Evolutionary conservation across 352 stramenopile genomes (phyloP).

Genomic region (Pseudoperonospora humuli): DNA sequence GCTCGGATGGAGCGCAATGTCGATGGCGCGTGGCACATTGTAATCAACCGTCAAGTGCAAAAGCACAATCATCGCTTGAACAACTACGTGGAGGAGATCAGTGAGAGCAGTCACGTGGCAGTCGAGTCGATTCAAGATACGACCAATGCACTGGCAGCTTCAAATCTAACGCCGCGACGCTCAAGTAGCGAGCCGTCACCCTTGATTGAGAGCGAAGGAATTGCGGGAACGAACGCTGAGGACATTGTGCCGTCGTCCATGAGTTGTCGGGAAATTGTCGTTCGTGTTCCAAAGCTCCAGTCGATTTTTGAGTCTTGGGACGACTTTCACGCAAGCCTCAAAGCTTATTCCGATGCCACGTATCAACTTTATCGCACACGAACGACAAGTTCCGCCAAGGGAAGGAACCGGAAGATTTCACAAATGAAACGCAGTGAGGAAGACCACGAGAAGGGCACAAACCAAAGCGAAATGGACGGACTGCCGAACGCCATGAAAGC

Average conservation of each 20-base stretch:
- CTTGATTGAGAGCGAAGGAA: conserved; percentile 10
- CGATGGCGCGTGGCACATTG: conserved; percentile 50
- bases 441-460: conserved; percentile 32
- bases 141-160: background rate
- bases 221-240: conserved; percentile 4
- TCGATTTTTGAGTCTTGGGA: conserved; percentile 58
- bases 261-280: conserved; percentile 35
- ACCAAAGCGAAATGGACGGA: conserved; percentile 8
- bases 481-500: conserved; percentile 5
- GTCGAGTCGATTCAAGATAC: conserved; percentile 2
- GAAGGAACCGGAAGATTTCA: conserved; percentile 63
- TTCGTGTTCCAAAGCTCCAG: conserved; percentile 51
- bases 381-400: conserved; percentile 62
- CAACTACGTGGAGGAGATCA: conserved; percentile 15
- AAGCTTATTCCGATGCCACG: conserved; percentile 54
- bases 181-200: conserved; percentile 4
- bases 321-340: conserved; percentile 49
- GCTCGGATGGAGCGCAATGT: conserved; percentile 58
- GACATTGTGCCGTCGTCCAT: background rate
- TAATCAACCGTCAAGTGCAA: conserved; percentile 59
- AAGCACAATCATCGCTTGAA: conserved; percentile 51
- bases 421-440: conserved; percentile 32
- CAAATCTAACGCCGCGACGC: background rate
- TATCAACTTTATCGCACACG: conserved; percentile 71
- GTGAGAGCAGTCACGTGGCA: background rate